Base-by-base conservation (phyloP, 2,329 filamentous ascomycete genomes). In the Albifimbria verrucaria region DNA sequence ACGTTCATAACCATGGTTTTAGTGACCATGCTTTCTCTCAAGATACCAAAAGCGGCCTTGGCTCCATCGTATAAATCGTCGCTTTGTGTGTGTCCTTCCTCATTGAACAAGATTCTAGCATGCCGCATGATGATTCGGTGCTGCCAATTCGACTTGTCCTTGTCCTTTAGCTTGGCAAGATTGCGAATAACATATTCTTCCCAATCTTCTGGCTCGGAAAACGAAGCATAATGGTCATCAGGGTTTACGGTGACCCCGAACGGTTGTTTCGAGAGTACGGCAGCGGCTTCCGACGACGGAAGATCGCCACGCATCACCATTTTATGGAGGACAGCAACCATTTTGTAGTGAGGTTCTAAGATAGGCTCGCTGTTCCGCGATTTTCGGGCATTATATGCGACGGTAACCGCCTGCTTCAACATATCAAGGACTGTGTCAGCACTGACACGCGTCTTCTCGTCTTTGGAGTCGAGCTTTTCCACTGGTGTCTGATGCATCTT, bases 1-100 rank as follows among this genome's bases (percentile, higher is more conserved):
- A 97, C 91, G 65, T 95, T 93, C 68, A 96, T 86, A 1, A 89
- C 87, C 87, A 96, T 96, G 0, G 91, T 96, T 73, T 96, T 96
- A 39, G 92, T 96, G 60, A 96, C 93, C 81, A 85, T 85, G 56
- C 77, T 81, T 54, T 85, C 82, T 45, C 80, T 73, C 51, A 96
- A 87, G 42, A 96, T 88, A 50, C 84, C 80, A 48, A 91, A 92
- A 15, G 95, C 82, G 51, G 93, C 89, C 64, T 87, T 82, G 60
- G 92, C 92, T 21, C 89, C 87, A 26, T 81, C 82, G 15, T 79
- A 69, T 5, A 59, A 76, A n/a, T 78, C 69, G 49, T 77, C 75
- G 47, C 57, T 82, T 68, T 60, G 56, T 2, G 52, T 56, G 43
- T 58, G 44, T 43, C 69, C 66, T 36, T 71, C 67, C 25, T 78